These are phyloP conservation scores for Arabidopsis suecica DNA, from an alignment of 345 rosid genomes.

Conservation along the genomic window DNA sequence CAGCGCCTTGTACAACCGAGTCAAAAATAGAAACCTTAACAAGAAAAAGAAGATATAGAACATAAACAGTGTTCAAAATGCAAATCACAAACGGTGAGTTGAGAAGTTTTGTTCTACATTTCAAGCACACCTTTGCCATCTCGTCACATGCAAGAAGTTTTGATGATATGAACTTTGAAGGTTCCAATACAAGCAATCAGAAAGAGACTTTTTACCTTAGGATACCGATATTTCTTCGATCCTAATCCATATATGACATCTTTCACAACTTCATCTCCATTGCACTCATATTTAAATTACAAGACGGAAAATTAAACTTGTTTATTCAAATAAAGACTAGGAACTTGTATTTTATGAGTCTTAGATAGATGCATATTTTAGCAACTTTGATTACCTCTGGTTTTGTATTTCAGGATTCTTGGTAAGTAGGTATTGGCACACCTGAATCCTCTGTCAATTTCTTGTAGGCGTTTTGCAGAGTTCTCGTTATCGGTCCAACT, in stretches of 20 bases:
- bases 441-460: conserved; percentile 65
- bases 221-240: conserved; percentile 68
- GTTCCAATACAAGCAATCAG: neutral
- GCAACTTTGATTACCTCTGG: conserved; percentile 13
- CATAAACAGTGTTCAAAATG: neutral
- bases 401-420: conserved; percentile 28
- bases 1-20: conserved; percentile 93
- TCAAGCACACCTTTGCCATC: conserved; percentile 68
- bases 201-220: conserved; percentile 62
- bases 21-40: conserved; percentile 87
- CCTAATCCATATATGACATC: conserved; percentile 74
- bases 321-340: conserved; percentile 7
- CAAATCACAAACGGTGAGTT: conserved; percentile 5
- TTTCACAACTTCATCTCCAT: conserved; percentile 73
- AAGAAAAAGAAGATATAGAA: conserved; percentile 33
- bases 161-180: conserved; percentile 32
- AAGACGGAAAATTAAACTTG: neutral
- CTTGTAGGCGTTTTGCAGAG: conserved; percentile 70
- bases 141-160: conserved; percentile 87
- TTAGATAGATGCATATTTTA: too few species aligned
- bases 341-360: neutral
- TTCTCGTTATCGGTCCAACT: conserved; percentile 69
- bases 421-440: conserved; percentile 70
- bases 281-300: conserved; percentile 54
- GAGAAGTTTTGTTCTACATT: conserved; percentile 27